Percentiles rank a stretch among this genome's conserved stretches.
Evolutionary conservation across 164 flowering plant genomes (phyloP).

Genomic region (Malania oleifera): DNA sequence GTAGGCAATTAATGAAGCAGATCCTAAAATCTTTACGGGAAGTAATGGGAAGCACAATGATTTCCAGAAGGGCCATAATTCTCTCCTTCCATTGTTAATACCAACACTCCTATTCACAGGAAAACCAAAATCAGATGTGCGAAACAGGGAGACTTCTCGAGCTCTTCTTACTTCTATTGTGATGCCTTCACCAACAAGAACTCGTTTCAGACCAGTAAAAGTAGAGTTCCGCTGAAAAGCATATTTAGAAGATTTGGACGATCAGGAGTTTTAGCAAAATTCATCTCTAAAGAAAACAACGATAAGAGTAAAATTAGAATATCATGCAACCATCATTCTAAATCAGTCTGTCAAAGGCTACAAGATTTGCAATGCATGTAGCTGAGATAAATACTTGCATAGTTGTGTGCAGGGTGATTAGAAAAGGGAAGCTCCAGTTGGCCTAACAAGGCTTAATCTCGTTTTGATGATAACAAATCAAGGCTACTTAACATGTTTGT

Average conservation of each 20-base stretch:
- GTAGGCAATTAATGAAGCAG: constrained; percentile 53
- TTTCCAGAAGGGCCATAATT: constrained; percentile 24
- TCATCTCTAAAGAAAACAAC: too few species aligned
- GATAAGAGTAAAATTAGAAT: too few species aligned
- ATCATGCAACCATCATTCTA: too few species aligned
- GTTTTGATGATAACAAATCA: too few species aligned
- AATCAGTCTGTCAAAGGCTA: too few species aligned
- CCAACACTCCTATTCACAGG: constrained; percentile 19
- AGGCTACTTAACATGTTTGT: too few species aligned
- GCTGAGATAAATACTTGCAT: too few species aligned
- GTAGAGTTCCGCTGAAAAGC: constrained; percentile 44
- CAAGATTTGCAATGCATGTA: too few species aligned
- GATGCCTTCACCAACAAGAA: constrained; percentile 73
- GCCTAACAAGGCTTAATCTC: too few species aligned
- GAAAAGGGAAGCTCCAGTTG: too few species aligned
- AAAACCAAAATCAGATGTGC: constrained; percentile 26
- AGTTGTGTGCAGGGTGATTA: too few species aligned
- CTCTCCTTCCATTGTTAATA: constrained; percentile 13
- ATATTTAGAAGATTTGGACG: not conserved
- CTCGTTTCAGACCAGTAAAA: constrained; percentile 41
- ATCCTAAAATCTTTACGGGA: constrained; percentile 49
- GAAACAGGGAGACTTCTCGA: constrained; percentile 39
- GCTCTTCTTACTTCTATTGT: constrained; percentile 47
- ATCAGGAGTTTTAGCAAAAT: too few species aligned
- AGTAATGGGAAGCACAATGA: constrained; percentile 37